phyloP scores from a whole-genome alignment of 164 flowering plant species.

The Pachysandra terminalis region DNA sequence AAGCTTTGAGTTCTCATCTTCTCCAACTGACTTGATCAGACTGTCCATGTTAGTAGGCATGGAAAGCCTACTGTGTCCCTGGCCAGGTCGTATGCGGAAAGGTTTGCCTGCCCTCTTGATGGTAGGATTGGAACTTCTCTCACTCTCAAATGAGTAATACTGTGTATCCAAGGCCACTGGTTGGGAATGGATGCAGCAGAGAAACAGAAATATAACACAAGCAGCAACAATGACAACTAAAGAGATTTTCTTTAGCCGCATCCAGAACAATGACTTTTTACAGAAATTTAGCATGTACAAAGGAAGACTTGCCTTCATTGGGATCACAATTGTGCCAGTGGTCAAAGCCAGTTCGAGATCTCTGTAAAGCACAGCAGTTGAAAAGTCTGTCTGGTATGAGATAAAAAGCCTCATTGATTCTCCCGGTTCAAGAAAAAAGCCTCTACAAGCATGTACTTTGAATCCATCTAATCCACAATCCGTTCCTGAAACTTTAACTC shows the following conservation, averaged over 20 bases:
- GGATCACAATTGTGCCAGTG: conserved; percentile 59
- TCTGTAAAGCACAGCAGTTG: conserved; percentile 43
- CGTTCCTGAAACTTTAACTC: conserved; percentile 63
- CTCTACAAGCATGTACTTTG: conserved; percentile 45
- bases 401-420: conserved; percentile 54
- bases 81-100: conserved; percentile 18
- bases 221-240: conserved; percentile 35
- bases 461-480: conserved; percentile 74
- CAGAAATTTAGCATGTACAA: conserved; percentile 45
- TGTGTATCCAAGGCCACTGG: conserved; percentile 26
- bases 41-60: conserved; percentile 21
- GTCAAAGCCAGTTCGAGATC: conserved; percentile 65
- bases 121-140: conserved; percentile 21
- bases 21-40: conserved; percentile 26
- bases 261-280: conserved; percentile 53
- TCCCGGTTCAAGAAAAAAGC: conserved; percentile 73
- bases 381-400: conserved; percentile 60
- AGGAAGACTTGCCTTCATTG: conserved; percentile 72
- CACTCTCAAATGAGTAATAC: conserved; percentile 29
- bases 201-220: conserved; percentile 28
- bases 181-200: conserved; percentile 37
- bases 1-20: conserved; percentile 23
- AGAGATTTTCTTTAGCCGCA: conserved; percentile 38
- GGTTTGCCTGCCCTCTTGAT: conserved; percentile 26
- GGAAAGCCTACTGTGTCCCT: conserved; percentile 24